These are phyloP conservation scores for Escovopsis sp. DNA, from an alignment of 2,329 filamentous ascomycete genomes.

Conservation along the genomic window DNA sequence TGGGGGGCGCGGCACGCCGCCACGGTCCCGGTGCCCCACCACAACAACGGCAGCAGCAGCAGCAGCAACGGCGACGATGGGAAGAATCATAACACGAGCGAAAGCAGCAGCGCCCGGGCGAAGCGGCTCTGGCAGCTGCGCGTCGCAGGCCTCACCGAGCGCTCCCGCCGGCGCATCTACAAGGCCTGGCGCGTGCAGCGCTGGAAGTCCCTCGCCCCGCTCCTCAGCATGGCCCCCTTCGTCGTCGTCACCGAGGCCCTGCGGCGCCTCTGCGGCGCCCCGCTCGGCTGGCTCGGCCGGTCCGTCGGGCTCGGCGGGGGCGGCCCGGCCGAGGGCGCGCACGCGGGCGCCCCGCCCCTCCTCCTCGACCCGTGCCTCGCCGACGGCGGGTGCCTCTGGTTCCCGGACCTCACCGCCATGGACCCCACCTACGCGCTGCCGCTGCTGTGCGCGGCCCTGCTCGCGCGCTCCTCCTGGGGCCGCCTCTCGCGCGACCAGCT, in stretches of 20 bases:
- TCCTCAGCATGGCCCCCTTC: slow-evolving; percentile 33
- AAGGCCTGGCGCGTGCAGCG: slow-evolving; percentile 27
- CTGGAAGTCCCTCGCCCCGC: slow-evolving; percentile 29
- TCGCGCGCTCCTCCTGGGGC: slow-evolving; percentile 17
- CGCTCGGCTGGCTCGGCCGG: slow-evolving; percentile 16
- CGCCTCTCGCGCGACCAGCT: slow-evolving; percentile 16
- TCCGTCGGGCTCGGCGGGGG: slow-evolving; percentile 14
- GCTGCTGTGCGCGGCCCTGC: slow-evolving; percentile 16
- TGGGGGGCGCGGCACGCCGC: slow-evolving; percentile 16
- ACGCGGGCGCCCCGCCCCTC: slow-evolving; percentile 12
- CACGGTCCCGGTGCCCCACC: slow-evolving; percentile 1
- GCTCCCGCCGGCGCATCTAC: slow-evolving; percentile 19
- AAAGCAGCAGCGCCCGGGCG: slow-evolving; percentile 3
- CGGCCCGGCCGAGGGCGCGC: slow-evolving; percentile 9
- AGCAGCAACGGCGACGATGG: no score
- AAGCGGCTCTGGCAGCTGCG: slow-evolving; percentile 12
- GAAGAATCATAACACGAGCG: no score
- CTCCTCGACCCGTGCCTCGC: slow-evolving; percentile 26
- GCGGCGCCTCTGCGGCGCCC: slow-evolving; percentile 28
- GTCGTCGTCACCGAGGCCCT: slow-evolving; percentile 35
- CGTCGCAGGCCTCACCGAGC: slow-evolving; percentile 12
- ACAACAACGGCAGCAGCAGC: no score
- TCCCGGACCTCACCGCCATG: slow-evolving; percentile 34
- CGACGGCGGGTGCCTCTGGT: slow-evolving; percentile 40
- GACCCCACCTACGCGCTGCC: slow-evolving; percentile 39